These are phyloP conservation scores for Pseudocercospora cruenta DNA, from an alignment of 2,329 filamentous ascomycete genomes.

Conservation along the genomic window DNA sequence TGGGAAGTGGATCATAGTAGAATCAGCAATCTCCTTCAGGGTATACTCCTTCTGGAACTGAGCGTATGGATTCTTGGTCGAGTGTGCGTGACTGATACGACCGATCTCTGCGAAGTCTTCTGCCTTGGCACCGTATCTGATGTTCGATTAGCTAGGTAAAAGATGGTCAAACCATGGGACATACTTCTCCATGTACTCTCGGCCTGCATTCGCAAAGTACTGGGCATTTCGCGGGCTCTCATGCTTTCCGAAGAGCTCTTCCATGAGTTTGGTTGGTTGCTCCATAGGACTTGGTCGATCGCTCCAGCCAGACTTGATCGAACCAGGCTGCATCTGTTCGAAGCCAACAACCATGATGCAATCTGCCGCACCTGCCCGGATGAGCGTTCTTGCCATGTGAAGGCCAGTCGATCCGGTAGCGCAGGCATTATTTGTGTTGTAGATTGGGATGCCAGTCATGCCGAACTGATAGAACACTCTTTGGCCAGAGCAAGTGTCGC, in stretches of 20 bases:
- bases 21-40: slow-evolving; percentile 75
- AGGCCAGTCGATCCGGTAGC: slow-evolving; percentile 92
- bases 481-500: slow-evolving; percentile 62
- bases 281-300: slow-evolving; percentile 89
- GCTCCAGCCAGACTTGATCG: slow-evolving; percentile 79
- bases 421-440: slow-evolving; percentile 99
- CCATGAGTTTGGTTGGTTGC: slow-evolving; percentile 65
- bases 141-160: background rate
- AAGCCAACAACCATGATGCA: slow-evolving; percentile 92
- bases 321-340: slow-evolving; percentile 97
- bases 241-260: slow-evolving; percentile 29
- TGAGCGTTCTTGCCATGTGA: slow-evolving; percentile 79
- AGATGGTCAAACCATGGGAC: background rate
- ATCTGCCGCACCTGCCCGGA: slow-evolving; percentile 66
- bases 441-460: slow-evolving; percentile 93
- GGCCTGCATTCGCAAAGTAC: slow-evolving; percentile 91
- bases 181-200: slow-evolving; percentile 89
- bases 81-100: slow-evolving; percentile 90
- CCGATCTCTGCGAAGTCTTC: slow-evolving; percentile 95
- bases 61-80: slow-evolving; percentile 91
- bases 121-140: slow-evolving; percentile 70
- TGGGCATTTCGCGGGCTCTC: slow-evolving; percentile 53
- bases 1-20: slow-evolving; percentile 79
- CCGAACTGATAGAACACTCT: slow-evolving; percentile 98
- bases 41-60: slow-evolving; percentile 95